Percentiles rank a stretch among this genome's conserved stretches.
Conservation (phyloP, 1,139 yeast genomes). For the Blastobotrys serpentis region DNA sequence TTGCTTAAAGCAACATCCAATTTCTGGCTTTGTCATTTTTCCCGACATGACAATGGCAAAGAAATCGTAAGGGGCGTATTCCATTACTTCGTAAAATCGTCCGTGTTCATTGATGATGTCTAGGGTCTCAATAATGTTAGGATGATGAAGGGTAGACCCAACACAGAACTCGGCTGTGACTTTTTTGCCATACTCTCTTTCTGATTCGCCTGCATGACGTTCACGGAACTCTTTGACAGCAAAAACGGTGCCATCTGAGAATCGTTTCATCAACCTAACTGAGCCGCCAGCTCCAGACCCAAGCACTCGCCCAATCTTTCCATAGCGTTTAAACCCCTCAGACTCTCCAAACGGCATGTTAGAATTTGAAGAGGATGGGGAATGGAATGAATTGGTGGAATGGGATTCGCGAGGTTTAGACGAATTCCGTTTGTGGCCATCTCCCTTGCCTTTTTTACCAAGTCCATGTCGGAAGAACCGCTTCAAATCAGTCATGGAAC, state of each 20-base stretch:
- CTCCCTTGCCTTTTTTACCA: constrained; percentile 16
- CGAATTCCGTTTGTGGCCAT: constrained; percentile 17
- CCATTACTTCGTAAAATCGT: constrained; percentile 93
- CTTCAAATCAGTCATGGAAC: constrained; percentile 42
- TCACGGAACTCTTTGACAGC: constrained; percentile 97
- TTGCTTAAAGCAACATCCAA: constrained; percentile 88
- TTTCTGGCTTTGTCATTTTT: constrained; percentile 78
- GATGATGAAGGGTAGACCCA: constrained; percentile 92
- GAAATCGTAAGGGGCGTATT: constrained; percentile 92
- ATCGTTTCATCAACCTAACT: constrained; percentile 78
- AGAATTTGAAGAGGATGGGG: constrained; percentile 20
- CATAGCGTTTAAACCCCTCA: constrained; percentile 65
- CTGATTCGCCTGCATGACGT: constrained; percentile 75
- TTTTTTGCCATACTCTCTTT: constrained; percentile 88
- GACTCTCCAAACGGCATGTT: constrained; percentile 41
- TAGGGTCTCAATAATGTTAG: constrained; percentile 88
- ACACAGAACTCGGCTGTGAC: constrained; percentile 97
- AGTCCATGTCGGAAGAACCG: constrained; percentile 38
- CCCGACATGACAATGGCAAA: constrained; percentile 98
- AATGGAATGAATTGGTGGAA: constrained; percentile 15
- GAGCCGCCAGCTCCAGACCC: constrained; percentile 99
- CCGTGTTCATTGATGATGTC: constrained; percentile 87
- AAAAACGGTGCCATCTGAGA: constrained; percentile 78
- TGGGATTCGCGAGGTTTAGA: constrained; percentile 14
- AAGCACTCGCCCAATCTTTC: constrained; percentile 81